Evolutionary conservation across 352 stramenopile species (phyloP), one percentile per base, ranked within the genome.

Genomic region (Globisporangium parvum): DNA sequence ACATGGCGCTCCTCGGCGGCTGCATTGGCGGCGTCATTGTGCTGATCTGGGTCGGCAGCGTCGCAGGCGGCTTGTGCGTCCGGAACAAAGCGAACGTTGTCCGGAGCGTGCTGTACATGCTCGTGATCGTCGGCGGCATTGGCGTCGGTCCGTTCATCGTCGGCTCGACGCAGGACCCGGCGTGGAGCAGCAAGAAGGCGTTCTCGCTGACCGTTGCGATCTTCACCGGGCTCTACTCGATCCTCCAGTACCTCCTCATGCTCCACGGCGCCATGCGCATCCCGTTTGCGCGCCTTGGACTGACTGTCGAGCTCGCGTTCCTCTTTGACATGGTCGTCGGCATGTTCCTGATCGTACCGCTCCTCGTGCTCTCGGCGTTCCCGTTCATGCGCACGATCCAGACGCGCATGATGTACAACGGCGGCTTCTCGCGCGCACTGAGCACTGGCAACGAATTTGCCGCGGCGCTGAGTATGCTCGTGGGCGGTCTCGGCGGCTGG

Each of bases 401-500:
- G 53, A 93, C 85, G 40, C 83, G 85, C 33, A 95, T 95, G 83
- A 95, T 95, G 85, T 95, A 95, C 66, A 95, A 95, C 55, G 84
- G 85, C 20, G 83, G 85, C 42, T 95, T 95, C 47, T 93, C 85
- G 15, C 80, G 80, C 44, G 80, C 83, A 0, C 57, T 95, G 55
- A 92, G 83, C 57, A 87, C 81, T 41, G 85, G 82, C 26, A 91
- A 84, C 59, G 83, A 95, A 49, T 91, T 81, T 26, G 81, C 84
- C 0, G 83, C 81, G 15, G 88, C 80, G 28, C 60, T 95, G 54
- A 91, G 79, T 51, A 70, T 93, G 40, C 47, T 93, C 41, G 82
- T 91, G 15, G 85, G 85, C 23, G 57, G 75, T 0, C 60, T 93
- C 18, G 77, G 75, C 55, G 85, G 85, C 3, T 94, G 77, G 59